Percentiles rank a stretch among this genome's conserved stretches.
These are phyloP conservation scores for Boechera divaricarpa DNA, from an alignment of 345 rosid species.

Conservation along the genomic window DNA sequence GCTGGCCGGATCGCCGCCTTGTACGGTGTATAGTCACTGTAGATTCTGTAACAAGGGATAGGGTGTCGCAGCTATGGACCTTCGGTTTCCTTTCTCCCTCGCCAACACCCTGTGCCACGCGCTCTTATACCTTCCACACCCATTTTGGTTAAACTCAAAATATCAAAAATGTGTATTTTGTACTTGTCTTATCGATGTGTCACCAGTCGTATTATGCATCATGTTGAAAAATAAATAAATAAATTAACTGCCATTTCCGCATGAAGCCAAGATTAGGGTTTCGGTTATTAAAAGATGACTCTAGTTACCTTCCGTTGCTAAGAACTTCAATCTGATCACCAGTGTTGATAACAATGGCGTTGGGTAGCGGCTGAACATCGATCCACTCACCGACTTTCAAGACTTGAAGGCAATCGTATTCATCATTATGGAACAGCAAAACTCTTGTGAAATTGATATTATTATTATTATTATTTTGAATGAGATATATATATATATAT, in stretches of 20 bases:
- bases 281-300: background rate
- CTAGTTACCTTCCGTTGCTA: slow-evolving; percentile 63
- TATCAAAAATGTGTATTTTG: background rate
- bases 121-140: slow-evolving; percentile 65
- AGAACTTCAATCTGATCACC: slow-evolving; percentile 96
- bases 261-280: slow-evolving; percentile 44
- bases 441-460: slow-evolving; percentile 29
- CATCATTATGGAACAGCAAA: slow-evolving; percentile 82
- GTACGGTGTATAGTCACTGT: slow-evolving; percentile 23
- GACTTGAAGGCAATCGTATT: slow-evolving; percentile 80
- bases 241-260: background rate
- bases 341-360: slow-evolving; percentile 78
- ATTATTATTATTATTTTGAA: too few species aligned
- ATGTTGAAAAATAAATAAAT: background rate
- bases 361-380: slow-evolving; percentile 81
- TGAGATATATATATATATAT: too few species aligned
- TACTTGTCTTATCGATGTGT: background rate
- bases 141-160: background rate
- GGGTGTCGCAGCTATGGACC: slow-evolving; percentile 62
- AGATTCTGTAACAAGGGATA: too few species aligned
- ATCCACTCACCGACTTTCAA: slow-evolving; percentile 82
- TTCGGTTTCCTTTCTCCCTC: slow-evolving; percentile 58
- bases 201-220: background rate
- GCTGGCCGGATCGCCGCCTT: slow-evolving; percentile 84
- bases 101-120: slow-evolving; percentile 82